Evolutionary conservation across 805 yeast species (phyloP).

Genomic region (Zygotorulaspora florentina): DNA sequence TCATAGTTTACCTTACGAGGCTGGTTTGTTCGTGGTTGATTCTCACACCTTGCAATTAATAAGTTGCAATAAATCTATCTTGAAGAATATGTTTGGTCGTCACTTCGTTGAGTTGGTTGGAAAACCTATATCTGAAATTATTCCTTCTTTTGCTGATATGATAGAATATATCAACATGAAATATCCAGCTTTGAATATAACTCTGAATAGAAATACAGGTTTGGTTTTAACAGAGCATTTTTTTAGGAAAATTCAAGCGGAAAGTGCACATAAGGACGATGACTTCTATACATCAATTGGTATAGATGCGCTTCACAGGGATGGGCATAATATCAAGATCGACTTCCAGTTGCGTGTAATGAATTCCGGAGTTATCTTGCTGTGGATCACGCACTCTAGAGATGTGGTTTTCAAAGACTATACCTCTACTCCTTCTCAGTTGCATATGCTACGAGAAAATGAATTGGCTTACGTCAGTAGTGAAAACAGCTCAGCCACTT

Average conservation of each 20-base stretch:
- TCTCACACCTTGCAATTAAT: slow-evolving; percentile 47
- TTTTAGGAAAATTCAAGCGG: slow-evolving; percentile 65
- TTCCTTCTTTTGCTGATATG: slow-evolving; percentile 56
- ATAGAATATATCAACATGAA: slow-evolving; percentile 33
- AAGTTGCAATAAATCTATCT: slow-evolving; percentile 75
- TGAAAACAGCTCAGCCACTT: slow-evolving; percentile 25
- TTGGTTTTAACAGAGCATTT: slow-evolving; percentile 87
- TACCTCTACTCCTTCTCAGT: slow-evolving; percentile 38
- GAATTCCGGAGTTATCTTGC: slow-evolving; percentile 50
- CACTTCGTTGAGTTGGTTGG: slow-evolving; percentile 43
- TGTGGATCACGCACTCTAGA: slow-evolving; percentile 87
- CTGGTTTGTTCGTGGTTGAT: slow-evolving; percentile 75
- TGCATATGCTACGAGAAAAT: slow-evolving; percentile 38
- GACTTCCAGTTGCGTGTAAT: slow-evolving; percentile 81
- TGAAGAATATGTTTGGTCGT: slow-evolving; percentile 73
- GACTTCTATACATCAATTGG: slow-evolving; percentile 64
- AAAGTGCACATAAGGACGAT: slow-evolving; percentile 40
- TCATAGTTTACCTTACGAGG: slow-evolving; percentile 78
- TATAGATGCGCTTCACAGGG: slow-evolving; percentile 61
- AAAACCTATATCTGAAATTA: slow-evolving; percentile 48
- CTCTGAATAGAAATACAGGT: slow-evolving; percentile 47
- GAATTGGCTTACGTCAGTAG: slow-evolving; percentile 32
- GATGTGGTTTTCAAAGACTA: slow-evolving; percentile 34
- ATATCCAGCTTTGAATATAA: slow-evolving; percentile 38
- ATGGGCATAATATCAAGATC: slow-evolving; percentile 59